These are phyloP conservation scores for Mrakia frigida DNA, from an alignment of 768 basidiomycete genomes.

Conservation along the genomic window DNA sequence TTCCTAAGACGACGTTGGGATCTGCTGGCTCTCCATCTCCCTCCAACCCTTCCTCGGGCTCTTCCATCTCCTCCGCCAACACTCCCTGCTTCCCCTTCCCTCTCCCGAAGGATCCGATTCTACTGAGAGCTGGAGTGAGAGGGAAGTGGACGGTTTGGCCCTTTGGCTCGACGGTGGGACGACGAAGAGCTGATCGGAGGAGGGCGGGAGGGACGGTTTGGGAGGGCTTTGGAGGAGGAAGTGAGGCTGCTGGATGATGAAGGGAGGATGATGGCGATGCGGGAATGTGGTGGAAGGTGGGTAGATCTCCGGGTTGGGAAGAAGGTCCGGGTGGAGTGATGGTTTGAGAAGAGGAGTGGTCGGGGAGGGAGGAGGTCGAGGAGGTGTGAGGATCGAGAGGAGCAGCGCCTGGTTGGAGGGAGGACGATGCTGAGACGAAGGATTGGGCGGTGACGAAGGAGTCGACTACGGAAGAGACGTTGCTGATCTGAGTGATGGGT, in stretches of 20 bases:
- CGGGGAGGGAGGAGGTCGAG: neutral
- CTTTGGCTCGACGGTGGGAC: neutral
- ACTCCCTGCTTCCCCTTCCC: conserved; percentile 8
- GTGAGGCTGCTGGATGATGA: neutral
- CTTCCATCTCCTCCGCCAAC: conserved; percentile 5
- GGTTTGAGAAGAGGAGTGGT: neutral
- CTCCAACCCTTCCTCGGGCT: neutral
- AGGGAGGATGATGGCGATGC: neutral
- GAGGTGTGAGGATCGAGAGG: neutral
- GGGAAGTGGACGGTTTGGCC: conserved; percentile 21
- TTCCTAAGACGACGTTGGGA: conserved; percentile 5
- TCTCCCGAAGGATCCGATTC: neutral
- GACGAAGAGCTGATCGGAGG: conserved; percentile 11
- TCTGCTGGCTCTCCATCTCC: conserved; percentile 21
- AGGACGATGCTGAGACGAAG: neutral
- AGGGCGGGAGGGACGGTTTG: neutral
- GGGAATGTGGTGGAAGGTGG: conserved; percentile 21
- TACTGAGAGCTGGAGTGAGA: neutral
- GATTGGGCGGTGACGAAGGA: conserved; percentile 9
- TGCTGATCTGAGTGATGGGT: neutral
- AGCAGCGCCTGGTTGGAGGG: neutral
- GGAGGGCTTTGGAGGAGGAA: neutral
- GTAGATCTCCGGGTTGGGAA: neutral
- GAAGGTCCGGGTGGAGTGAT: conserved; percentile 2
- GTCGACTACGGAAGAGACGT: neutral